Evolutionary conservation across 768 basidiomycete species (phyloP).

Genomic region (Auriculariales sp.): DNA sequence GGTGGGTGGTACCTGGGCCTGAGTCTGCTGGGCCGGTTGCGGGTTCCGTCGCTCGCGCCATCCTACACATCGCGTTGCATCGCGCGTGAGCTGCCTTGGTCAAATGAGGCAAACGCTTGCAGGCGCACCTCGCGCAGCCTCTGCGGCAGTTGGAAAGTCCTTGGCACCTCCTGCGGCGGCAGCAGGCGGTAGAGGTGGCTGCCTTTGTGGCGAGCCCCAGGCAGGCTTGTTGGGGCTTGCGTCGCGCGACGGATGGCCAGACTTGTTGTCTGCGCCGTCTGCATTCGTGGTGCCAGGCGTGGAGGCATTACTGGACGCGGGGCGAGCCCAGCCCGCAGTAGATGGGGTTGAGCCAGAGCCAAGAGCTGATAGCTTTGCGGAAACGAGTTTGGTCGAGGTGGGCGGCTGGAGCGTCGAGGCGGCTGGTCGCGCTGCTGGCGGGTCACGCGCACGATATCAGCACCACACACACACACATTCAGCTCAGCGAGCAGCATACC

Average conservation of each 20-base stretch:
- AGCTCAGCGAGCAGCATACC: conserved; percentile 9
- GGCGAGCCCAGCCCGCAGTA: conserved; percentile 64
- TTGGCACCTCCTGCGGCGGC: conserved; percentile 27
- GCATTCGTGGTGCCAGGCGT: conserved; percentile 32
- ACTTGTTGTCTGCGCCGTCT: conserved; percentile 17
- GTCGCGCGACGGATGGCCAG: conserved; percentile 41
- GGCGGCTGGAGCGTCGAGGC: conserved; percentile 45
- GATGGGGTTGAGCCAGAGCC: conserved; percentile 41
- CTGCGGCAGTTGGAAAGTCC: conserved; percentile 95
- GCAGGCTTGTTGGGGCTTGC: conserved; percentile 37
- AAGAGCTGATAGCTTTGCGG: conserved; percentile 69
- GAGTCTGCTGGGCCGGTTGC: conserved; percentile 17
- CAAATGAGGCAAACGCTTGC: conserved; percentile 1
- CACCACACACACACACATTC: conserved; percentile 11
- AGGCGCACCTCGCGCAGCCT: conserved; percentile 69
- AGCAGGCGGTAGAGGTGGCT: conserved; percentile 19
- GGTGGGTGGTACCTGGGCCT: conserved; percentile 33
- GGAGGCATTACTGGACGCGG: conserved; percentile 58
- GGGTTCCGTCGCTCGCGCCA: conserved; percentile 4
- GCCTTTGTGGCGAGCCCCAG: conserved; percentile 44
- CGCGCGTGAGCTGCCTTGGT: conserved; percentile 1
- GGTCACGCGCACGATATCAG: conserved; percentile 20
- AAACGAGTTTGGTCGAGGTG: conserved; percentile 69
- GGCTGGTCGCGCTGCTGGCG: conserved; percentile 68
- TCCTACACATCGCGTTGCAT: conserved; percentile 10